Percentiles rank a stretch among this genome's conserved stretches.
These are phyloP conservation scores for Henckelia pumila DNA, from an alignment of 257 asterid species.

Conservation along the genomic window DNA sequence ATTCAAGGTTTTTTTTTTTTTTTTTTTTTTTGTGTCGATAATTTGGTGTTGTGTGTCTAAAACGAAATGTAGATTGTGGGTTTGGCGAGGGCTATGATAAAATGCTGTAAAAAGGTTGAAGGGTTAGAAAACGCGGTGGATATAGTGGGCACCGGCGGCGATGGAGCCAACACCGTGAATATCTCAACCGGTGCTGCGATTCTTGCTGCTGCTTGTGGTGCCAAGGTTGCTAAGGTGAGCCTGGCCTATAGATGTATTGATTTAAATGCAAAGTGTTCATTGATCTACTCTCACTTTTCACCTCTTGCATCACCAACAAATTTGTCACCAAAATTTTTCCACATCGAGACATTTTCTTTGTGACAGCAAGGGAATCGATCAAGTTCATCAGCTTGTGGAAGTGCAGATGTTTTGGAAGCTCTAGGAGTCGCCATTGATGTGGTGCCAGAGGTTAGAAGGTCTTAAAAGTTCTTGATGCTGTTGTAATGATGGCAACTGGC, in stretches of 20 bases:
- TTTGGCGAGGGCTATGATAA: conserved; percentile 80
- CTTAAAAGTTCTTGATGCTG: not conserved
- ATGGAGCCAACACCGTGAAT: conserved; percentile 83
- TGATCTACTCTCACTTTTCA: not conserved
- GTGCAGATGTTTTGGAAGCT: conserved; percentile 84
- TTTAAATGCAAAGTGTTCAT: not conserved
- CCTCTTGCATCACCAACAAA: not conserved
- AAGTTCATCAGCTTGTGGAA: conserved; percentile 91
- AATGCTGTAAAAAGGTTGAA: conserved; percentile 55
- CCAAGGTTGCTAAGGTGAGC: conserved; percentile 74
- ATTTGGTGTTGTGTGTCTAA: not conserved
- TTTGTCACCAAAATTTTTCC: not conserved
- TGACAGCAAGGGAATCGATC: conserved; percentile 88
- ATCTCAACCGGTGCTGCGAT: conserved; percentile 87
- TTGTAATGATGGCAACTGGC: no score
- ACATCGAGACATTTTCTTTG: conserved; percentile 2
- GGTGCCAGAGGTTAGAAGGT: conserved; percentile 60
- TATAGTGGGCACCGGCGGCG: conserved; percentile 91
- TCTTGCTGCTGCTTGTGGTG: conserved; percentile 93
- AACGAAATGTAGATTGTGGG: conserved; percentile 55
- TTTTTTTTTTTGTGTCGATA: no score
- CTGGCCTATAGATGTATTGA: no score
- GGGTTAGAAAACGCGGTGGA: conserved; percentile 68
- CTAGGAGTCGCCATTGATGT: conserved; percentile 65
- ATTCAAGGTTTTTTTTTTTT: not conserved